Percentiles rank a stretch among this genome's conserved stretches.
Conservation (phyloP, 2,329 filamentous ascomycete species). For the Sporothrix sp. region DNA sequence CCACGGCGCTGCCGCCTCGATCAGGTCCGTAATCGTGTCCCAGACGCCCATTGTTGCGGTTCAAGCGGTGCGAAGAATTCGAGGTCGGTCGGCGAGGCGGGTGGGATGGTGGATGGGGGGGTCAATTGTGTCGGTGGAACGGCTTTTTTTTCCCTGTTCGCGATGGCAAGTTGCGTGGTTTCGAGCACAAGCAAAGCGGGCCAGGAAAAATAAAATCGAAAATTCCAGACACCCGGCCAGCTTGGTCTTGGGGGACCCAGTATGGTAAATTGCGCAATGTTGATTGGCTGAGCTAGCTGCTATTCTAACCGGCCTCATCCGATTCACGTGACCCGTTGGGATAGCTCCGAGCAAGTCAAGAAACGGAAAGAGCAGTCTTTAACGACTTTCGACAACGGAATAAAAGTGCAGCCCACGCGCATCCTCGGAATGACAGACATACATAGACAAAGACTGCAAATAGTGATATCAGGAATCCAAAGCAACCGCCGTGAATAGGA, state of each 20-base stretch:
- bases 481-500: too few relatives aligned
- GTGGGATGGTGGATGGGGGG: background rate
- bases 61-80: background rate
- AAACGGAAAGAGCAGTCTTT: too few relatives aligned
- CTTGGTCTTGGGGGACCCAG: background rate
- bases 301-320: conserved; percentile 16
- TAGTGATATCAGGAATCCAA: too few relatives aligned
- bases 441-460: too few relatives aligned
- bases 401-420: too few relatives aligned
- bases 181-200: background rate
- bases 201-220: conserved; percentile 10
- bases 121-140: conserved; percentile 7
- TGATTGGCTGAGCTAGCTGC: conserved; percentile 13
- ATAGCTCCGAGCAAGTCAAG: background rate
- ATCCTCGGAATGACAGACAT: too few relatives aligned
- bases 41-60: conserved; percentile 50
- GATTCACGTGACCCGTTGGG: conserved; percentile 16
- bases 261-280: conserved; percentile 18
- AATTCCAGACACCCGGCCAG: background rate
- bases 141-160: background rate
- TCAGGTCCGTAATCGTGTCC: conserved; percentile 53
- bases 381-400: too few relatives aligned
- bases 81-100: background rate
- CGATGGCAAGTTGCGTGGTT: conserved; percentile 8
- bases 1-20: conserved; percentile 58